Conservation (phyloP, 163 green algal species). For the Chlamydomonas reinhardtii region DNA sequence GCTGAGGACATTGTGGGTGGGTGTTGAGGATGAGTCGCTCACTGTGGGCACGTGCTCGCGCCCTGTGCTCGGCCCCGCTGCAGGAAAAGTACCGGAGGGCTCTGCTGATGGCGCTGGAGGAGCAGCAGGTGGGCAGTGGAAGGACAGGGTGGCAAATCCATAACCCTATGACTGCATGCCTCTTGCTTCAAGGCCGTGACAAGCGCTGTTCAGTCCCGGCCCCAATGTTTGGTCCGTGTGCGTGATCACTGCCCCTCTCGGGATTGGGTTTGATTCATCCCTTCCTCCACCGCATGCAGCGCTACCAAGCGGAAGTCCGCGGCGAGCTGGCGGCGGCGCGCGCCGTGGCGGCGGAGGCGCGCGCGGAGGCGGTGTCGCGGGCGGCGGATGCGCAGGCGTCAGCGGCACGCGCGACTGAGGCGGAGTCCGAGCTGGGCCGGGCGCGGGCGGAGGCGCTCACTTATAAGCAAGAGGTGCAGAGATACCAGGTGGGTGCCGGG, state of each 20-base stretch:
- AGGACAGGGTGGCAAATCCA: no score
- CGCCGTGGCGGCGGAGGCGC: slow-evolving; percentile 14
- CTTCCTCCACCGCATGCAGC: no score
- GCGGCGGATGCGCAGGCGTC: slow-evolving; percentile 42
- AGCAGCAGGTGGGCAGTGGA: slow-evolving; percentile 45
- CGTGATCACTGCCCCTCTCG: no score
- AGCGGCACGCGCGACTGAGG: slow-evolving; percentile 5
- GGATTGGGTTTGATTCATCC: no score
- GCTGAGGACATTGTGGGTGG: no score
- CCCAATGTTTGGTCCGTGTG: no score
- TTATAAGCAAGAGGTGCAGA: slow-evolving; percentile 24
- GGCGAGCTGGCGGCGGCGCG: slow-evolving; percentile 47
- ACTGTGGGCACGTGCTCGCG: no score
- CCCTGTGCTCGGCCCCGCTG: no score
- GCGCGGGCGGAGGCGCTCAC: slow-evolving; percentile 31
- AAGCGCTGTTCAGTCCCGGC: no score
- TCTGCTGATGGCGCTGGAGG: slow-evolving; percentile 47
- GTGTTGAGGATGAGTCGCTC: no score
- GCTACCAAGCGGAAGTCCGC: slow-evolving; percentile 23
- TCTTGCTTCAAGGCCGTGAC: no score
- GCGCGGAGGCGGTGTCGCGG: slow-evolving; percentile 10
- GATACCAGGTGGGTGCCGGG: neutral
- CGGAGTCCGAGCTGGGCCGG: slow-evolving; percentile 40
- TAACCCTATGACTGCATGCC: no score
- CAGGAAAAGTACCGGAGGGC: slow-evolving; percentile 43